Base-by-base conservation (phyloP, 352 stramenopile genomes). In the Aphanomyces stellatus region DNA sequence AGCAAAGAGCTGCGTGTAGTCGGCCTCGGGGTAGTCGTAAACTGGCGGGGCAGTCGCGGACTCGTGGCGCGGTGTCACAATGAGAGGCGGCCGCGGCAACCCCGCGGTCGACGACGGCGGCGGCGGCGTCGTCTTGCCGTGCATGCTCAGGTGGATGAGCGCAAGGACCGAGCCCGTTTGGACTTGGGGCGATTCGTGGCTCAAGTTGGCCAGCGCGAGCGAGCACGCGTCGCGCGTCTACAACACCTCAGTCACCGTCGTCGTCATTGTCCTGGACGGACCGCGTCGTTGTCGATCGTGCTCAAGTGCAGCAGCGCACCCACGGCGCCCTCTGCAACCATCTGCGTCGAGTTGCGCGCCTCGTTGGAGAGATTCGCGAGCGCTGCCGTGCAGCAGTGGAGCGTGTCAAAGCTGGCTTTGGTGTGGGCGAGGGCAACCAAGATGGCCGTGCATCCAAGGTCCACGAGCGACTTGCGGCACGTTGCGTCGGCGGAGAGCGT, bases 151-250 rank as follows among this genome's bases (percentile, higher is more conserved):
- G 17, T 73, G 78, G 35, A 91, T 68, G 24, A 91, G 61, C 11
- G 68, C 62, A 22, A 49, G n/a, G 10, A 92, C 80, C 0, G 84
- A 76, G 2, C 82, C 84, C 7, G 77, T 79, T n/a, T 88, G 78
- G 17, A 93, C 77, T 46, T 74, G 88, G 0, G 84, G 82, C 0
- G 82, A 89, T 43, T 88, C 75, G 7, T 73, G 70, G 4, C 82
- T 90, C 2, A 93, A 56, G 69, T 93, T 91, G 0, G 82, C 87
- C 7, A 93, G 65, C 15, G 84, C 82, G 7, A 87, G 65, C 19
- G 84, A 89, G 33, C 84, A 93, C 51, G 81, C 72, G 35, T 91
- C 81, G 2, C 80, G 81, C 11, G 89, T 79, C 0, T 78, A 67
- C 41, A 17, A 65, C 8, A 2, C 10, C 42, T 13, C 19, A 51